Conservation (phyloP, 1,284 basidiomycete genomes). For the Singerocomus inundabilis region DNA sequence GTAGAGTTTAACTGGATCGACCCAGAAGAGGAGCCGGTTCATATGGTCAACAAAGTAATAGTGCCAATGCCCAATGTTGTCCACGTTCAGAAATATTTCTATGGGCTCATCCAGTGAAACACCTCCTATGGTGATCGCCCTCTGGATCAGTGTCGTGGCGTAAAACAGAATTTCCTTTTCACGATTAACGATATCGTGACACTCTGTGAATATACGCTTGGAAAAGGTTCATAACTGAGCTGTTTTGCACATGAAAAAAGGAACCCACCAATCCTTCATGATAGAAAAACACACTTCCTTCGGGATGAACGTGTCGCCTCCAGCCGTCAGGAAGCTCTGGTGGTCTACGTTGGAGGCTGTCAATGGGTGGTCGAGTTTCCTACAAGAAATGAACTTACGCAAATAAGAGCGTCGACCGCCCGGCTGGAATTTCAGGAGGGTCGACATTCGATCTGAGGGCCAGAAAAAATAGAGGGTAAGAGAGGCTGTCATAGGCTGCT, state of each 20-base stretch:
- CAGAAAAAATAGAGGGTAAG: neutral
- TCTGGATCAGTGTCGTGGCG: neutral
- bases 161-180: neutral
- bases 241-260: neutral
- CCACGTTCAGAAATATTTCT: neutral
- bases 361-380: neutral
- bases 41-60: slow-evolving; percentile 24
- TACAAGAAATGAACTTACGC: slow-evolving; percentile 1
- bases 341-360: slow-evolving; percentile 4
- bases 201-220: slow-evolving; percentile 24
- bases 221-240: neutral
- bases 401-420: slow-evolving; percentile 10
- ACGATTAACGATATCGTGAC: slow-evolving; percentile 2
- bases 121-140: neutral
- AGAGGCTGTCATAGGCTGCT: neutral
- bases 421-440: slow-evolving; percentile 1
- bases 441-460: neutral
- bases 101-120: no score
- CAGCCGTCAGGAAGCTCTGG: slow-evolving; percentile 1
- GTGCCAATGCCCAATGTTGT: neutral
- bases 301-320: slow-evolving; percentile 18
- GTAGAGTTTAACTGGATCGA: neutral
- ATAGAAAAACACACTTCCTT: slow-evolving; percentile 16
- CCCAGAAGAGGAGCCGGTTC: slow-evolving; percentile 20
- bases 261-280: slow-evolving; percentile 13